These are phyloP conservation scores for Fusarium xyrophilum DNA, from an alignment of 2,329 filamentous ascomycete species.

Conservation along the genomic window DNA sequence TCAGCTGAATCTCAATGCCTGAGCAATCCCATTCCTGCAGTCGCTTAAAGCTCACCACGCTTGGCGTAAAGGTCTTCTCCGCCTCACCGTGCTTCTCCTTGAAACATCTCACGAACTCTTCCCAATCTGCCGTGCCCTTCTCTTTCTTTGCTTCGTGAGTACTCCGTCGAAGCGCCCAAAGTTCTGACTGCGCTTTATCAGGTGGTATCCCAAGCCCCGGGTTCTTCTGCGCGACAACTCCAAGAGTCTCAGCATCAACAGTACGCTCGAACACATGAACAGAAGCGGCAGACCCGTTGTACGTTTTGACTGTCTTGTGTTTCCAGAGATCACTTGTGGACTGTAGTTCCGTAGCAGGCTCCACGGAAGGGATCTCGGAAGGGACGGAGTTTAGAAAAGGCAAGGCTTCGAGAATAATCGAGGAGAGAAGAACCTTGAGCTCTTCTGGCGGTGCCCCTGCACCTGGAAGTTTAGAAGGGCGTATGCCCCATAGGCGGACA, in stretches of 20 bases:
- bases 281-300: slow-evolving; percentile 55
- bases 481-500: slow-evolving; percentile 62
- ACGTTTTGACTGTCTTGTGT: slow-evolving; percentile 57
- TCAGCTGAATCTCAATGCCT: slow-evolving; percentile 49
- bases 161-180: slow-evolving; percentile 70
- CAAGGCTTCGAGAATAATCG: slow-evolving; percentile 64
- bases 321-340: slow-evolving; percentile 53
- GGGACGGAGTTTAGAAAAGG: slow-evolving; percentile 64
- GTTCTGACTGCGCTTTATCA: slow-evolving; percentile 51
- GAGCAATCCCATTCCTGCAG: slow-evolving; percentile 56
- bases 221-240: slow-evolving; percentile 47
- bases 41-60: slow-evolving; percentile 46
- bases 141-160: slow-evolving; percentile 62
- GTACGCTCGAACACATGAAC: slow-evolving; percentile 62
- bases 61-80: slow-evolving; percentile 51
- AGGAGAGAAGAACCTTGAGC: slow-evolving; percentile 58
- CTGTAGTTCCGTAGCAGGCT: slow-evolving; percentile 30
- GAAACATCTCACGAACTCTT: slow-evolving; percentile 67
- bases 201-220: slow-evolving; percentile 38
- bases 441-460: slow-evolving; percentile 49
- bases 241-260: slow-evolving; percentile 54
- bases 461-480: slow-evolving; percentile 55
- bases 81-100: slow-evolving; percentile 56
- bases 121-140: slow-evolving; percentile 65
- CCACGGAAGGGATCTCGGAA: slow-evolving; percentile 41